A percentile compares a stretch with the other conserved stretches of the same genome.
Conservation (phyloP, 441 rosid species). For the Oxalis stricta region DNA sequence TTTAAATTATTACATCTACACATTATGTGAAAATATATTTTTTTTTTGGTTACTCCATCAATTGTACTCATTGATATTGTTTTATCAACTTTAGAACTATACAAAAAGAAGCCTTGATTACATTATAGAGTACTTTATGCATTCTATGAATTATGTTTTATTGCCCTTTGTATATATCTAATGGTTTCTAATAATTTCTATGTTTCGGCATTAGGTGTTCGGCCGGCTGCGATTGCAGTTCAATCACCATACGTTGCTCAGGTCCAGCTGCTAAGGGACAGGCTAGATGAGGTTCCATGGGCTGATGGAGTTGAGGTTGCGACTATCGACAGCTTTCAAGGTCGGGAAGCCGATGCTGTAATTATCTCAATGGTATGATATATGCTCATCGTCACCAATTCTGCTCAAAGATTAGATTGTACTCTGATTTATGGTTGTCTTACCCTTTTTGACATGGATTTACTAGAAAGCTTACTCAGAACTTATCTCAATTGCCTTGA, state of each 20-base stretch:
- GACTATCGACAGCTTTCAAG: slow-evolving; percentile 97
- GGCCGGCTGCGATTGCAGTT: slow-evolving; percentile 65
- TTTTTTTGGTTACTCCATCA: too few species aligned
- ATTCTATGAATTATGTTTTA: neutral
- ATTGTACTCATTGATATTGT: too few species aligned
- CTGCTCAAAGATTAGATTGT: neutral
- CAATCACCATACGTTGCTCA: slow-evolving; percentile 98
- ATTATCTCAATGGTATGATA: slow-evolving; percentile 85
- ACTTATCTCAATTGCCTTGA: too few species aligned
- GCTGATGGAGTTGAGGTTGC: slow-evolving; percentile 85
- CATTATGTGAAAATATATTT: too few species aligned
- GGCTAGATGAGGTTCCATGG: slow-evolving; percentile 71
- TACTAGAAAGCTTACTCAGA: too few species aligned
- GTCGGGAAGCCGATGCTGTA: slow-evolving; percentile 93
- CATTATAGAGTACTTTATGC: neutral
- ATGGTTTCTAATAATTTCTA: neutral
- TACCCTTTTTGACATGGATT: too few species aligned
- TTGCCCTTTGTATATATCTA: neutral
- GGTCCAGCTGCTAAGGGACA: slow-evolving; percentile 83
- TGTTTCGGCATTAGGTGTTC: slow-evolving; percentile 38
- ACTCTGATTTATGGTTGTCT: too few species aligned
- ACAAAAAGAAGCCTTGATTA: neutral
- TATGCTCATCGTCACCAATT: too few species aligned
- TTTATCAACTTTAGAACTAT: too few species aligned
- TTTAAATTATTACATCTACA: too few species aligned